Evolutionary conservation across 257 asterid genomes (phyloP), one percentile per base, ranked within the genome.

Genomic region (Avicennia marina): DNA sequence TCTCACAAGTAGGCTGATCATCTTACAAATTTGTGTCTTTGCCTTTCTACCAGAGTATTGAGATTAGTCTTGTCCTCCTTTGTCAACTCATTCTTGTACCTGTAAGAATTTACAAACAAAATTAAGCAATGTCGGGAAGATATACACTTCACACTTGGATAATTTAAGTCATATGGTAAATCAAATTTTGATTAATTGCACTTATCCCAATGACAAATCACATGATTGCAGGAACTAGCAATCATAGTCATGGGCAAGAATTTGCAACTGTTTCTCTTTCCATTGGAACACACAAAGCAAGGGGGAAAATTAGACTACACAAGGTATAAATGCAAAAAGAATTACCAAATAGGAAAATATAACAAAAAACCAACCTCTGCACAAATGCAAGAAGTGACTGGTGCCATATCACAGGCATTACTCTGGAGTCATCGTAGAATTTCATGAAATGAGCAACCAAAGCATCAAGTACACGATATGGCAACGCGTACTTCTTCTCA

Each of bases 391-490:
- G 97, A 61, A 93, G 95, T 38, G 97, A 93, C 66, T 81, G 95
- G 65, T 93, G 98, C 97, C 98, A 93, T 65, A 93, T 89, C 60
- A 89, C 97, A 45, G 97, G 98, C 98, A 93, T 93, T 73, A 72
- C 64, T 63, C 94, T 83, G 11, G 90, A 66, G 26, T 91, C 97
- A 7, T 78, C 87, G 12, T 61, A 65, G 78, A 84, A 89, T 71
- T 33, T 84, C 98, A 86, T 77, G 67, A 89, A 93, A 71, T 93
- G 98, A 65, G 78, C 81, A 48, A 84, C 95, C 87, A 93, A 73
- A 11, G 96, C 95, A 74, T 93, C 97, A 40, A 93, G 84, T 8
- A 89, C 98, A 53, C 96, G 96, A 71, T 89, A 93, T 31, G 98
- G 95, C 82, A 93, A 74, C 21, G 97, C 97, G 51, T 89, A 93